Conservation (phyloP, 208 protist species). For the Trypanosomatidae sp. region DNA sequence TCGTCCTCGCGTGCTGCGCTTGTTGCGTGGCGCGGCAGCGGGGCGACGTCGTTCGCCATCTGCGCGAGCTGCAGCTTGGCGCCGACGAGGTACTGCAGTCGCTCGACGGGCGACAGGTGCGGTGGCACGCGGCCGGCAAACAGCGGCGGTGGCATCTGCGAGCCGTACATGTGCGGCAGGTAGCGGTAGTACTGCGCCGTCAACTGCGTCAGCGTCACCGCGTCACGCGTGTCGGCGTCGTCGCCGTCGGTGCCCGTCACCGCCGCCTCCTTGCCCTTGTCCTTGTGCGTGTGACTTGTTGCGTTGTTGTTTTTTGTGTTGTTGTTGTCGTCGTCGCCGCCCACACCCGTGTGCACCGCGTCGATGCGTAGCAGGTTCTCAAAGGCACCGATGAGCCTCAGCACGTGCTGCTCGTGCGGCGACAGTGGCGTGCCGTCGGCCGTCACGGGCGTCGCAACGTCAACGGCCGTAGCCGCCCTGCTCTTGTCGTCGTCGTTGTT, state of each 20-base stretch:
- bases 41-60: slow-evolving; percentile 14
- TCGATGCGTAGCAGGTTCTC: slow-evolving; percentile 69
- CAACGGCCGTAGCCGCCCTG: not conserved
- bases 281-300: not conserved
- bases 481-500: not conserved
- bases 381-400: slow-evolving; percentile 65
- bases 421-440: not conserved
- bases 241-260: not conserved
- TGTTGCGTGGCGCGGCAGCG: slow-evolving; percentile 14
- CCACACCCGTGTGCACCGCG: slow-evolving; percentile 1
- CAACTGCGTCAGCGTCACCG: slow-evolving; percentile 38
- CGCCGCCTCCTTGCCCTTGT: not conserved
- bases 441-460: not conserved
- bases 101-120: slow-evolving; percentile 4
- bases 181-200: slow-evolving; percentile 79
- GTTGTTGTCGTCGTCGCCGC: slow-evolving; percentile 1
- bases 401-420: slow-evolving; percentile 19
- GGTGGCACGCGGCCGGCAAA: slow-evolving; percentile 13
- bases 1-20: too few relatives aligned
- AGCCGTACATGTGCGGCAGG: slow-evolving; percentile 48
- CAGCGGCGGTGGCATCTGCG: slow-evolving; percentile 76
- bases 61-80: too few relatives aligned
- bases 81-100: slow-evolving; percentile 16
- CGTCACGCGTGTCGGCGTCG: slow-evolving; percentile 11
- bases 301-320: not conserved